Percentiles rank a stretch among this genome's conserved stretches.
phyloP scores from a whole-genome alignment of 768 basidiomycete genomes.

The Suillus americanus region DNA sequence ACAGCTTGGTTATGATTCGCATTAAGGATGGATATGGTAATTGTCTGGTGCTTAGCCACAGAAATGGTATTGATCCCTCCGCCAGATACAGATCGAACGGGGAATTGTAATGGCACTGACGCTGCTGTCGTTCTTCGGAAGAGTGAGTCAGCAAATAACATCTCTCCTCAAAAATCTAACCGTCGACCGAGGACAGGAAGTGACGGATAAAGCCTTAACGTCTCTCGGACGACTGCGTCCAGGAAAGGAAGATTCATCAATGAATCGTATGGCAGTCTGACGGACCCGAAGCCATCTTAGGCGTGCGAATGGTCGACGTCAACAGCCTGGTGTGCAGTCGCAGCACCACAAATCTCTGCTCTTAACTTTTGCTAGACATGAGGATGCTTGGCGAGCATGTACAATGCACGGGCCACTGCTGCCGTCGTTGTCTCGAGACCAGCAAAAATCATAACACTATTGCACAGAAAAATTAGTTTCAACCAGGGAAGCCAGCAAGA shows the following conservation, averaged over 20 bases:
- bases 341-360: slow-evolving; percentile 31
- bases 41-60: slow-evolving; percentile 41
- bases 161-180: slow-evolving; percentile 21
- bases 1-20: too few relatives aligned
- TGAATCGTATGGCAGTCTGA: slow-evolving; percentile 38
- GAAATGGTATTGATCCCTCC: slow-evolving; percentile 27
- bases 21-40: slow-evolving; percentile 38
- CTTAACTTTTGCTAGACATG: slow-evolving; percentile 41
- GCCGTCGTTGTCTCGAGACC: slow-evolving; percentile 46
- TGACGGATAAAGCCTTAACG: slow-evolving; percentile 42
- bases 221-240: slow-evolving; percentile 41
- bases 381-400: slow-evolving; percentile 34
- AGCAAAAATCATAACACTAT: slow-evolving; percentile 36
- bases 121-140: slow-evolving; percentile 36
- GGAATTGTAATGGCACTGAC: slow-evolving; percentile 34
- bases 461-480: not conserved
- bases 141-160: not conserved
- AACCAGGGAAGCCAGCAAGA: not conserved
- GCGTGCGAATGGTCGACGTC: slow-evolving; percentile 11
- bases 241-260: slow-evolving; percentile 36
- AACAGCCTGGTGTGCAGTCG: not conserved
- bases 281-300: slow-evolving; percentile 23
- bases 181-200: slow-evolving; percentile 39
- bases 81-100: slow-evolving; percentile 13
- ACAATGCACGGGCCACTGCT: slow-evolving; percentile 36